phyloP scores from a whole-genome alignment of 805 yeast genomes.

The Kuraishia piskuri region DNA sequence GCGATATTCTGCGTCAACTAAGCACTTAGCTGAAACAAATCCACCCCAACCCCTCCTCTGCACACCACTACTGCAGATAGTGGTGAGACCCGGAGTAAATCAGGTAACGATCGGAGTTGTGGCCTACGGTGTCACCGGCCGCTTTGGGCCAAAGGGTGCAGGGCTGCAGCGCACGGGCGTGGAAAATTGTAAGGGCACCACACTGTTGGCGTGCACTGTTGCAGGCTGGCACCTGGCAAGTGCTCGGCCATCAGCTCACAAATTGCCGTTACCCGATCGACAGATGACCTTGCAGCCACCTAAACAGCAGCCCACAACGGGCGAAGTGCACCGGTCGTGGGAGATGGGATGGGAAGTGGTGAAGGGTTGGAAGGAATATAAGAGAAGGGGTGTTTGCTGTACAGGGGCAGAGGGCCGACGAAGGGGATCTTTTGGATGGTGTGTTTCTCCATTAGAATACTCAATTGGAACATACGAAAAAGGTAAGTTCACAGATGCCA shows the following conservation, averaged over 20 bases:
- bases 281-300: background rate
- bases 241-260: background rate
- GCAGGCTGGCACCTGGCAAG: background rate
- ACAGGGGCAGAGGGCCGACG: background rate
- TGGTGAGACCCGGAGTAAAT: background rate
- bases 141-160: background rate
- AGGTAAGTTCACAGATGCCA: background rate
- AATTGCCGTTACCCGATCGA: background rate
- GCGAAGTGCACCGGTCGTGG: background rate
- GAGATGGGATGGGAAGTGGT: background rate
- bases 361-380: background rate
- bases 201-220: too few relatives aligned
- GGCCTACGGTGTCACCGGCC: background rate
- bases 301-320: background rate
- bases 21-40: too few relatives aligned
- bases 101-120: background rate
- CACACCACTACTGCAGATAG: background rate
- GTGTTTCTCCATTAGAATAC: background rate
- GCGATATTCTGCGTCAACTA: too few relatives aligned
- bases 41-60: background rate
- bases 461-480: background rate
- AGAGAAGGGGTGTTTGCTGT: background rate
- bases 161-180: background rate
- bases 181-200: too few relatives aligned
- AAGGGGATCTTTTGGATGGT: background rate